Conservation (phyloP, 2,329 filamentous ascomycete species). For the Fonsecaea monophora region DNA sequence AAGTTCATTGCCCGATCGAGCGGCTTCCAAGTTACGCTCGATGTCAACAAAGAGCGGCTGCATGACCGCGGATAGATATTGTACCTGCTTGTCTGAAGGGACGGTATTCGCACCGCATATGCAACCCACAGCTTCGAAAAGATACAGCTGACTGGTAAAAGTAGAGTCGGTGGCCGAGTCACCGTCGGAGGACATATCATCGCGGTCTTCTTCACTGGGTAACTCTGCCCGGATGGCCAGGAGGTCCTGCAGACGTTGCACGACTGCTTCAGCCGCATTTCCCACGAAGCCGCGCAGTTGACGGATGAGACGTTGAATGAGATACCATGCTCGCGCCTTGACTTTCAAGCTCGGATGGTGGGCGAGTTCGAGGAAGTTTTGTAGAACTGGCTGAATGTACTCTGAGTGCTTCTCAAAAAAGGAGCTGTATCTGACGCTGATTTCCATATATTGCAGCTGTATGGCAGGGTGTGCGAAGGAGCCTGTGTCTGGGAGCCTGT, state of each 20-base stretch:
- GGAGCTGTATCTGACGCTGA: constrained; percentile 88
- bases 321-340: constrained; percentile 91
- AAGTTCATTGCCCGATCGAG: constrained; percentile 80
- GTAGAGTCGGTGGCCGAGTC: constrained; percentile 88
- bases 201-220: constrained; percentile 76
- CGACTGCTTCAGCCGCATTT: constrained; percentile 88
- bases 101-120: constrained; percentile 83
- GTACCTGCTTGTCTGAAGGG: constrained; percentile 80
- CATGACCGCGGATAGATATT: constrained; percentile 87
- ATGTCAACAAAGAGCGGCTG: constrained; percentile 89
- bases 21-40: constrained; percentile 76
- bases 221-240: constrained; percentile 90
- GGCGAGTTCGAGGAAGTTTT: constrained; percentile 88
- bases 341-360: constrained; percentile 89
- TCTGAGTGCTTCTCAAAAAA: constrained; percentile 88
- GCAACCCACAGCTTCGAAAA: constrained; percentile 93
- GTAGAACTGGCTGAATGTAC: constrained; percentile 83
- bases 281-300: constrained; percentile 83
- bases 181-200: constrained; percentile 93
- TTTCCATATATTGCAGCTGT: constrained; percentile 97
- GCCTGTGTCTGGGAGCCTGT: constrained; percentile 69
- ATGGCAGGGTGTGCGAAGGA: constrained; percentile 89
- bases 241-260: constrained; percentile 86
- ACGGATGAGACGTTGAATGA: constrained; percentile 92
- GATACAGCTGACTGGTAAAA: constrained; percentile 88